Evolutionary conservation across 2,329 filamentous ascomycete species (phyloP).

Genomic region (Macroventuria anomochaeta): DNA sequence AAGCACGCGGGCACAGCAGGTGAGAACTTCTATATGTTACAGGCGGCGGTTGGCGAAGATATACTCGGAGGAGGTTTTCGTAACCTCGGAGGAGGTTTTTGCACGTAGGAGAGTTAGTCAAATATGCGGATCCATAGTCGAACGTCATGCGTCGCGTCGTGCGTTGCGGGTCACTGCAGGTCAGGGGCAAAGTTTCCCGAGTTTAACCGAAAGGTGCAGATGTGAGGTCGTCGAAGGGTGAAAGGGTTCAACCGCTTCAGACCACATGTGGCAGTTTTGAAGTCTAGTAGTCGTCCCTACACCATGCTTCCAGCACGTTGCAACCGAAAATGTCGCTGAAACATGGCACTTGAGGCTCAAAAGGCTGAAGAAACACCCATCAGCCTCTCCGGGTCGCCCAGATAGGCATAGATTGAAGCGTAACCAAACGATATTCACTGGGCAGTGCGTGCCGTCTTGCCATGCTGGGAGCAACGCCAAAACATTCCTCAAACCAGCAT

Average conservation of each 20-base stretch:
- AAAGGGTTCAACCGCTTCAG: not conserved
- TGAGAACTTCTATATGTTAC: not conserved
- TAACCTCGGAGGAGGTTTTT: constrained; percentile 14
- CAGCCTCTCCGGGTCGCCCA: not conserved
- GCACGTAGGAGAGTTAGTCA: not conserved
- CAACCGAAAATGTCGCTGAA: not conserved
- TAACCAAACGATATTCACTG: not conserved
- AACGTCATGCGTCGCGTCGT: constrained; percentile 2
- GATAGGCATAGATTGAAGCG: not conserved
- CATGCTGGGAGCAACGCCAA: not conserved
- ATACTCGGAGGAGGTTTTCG: constrained; percentile 16
- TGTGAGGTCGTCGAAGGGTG: not conserved
- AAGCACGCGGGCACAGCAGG: not conserved
- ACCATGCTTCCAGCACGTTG: not conserved
- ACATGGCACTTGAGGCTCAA: not conserved
- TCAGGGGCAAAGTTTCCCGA: not conserved
- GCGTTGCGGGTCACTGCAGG: not conserved
- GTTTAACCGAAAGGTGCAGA: not conserved
- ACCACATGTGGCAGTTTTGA: not conserved
- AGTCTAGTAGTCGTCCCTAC: no score
- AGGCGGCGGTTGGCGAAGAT: constrained; percentile 4
- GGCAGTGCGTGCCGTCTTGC: constrained; percentile 11
- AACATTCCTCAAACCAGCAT: constrained; percentile 2
- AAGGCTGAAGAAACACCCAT: not conserved
- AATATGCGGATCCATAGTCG: not conserved